These are phyloP conservation scores for Leccinum longicurvipes DNA, from an alignment of 768 basidiomycete genomes.

Conservation along the genomic window DNA sequence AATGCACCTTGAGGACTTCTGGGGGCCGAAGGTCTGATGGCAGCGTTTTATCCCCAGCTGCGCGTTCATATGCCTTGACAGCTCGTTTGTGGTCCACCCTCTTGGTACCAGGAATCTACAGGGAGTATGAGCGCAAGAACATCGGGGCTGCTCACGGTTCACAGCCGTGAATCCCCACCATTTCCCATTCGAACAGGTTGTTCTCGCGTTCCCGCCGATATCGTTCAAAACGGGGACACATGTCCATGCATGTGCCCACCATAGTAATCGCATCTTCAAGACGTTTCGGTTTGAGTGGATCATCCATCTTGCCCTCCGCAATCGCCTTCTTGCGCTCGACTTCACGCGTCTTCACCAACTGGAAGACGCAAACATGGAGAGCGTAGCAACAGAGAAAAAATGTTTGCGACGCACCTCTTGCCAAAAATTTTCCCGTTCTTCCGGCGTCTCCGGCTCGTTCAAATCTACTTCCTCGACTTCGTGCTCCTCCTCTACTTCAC, in stretches of 20 bases:
- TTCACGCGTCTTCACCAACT: conserved; percentile 76
- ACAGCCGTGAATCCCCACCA: conserved; percentile 44
- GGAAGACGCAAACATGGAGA: conserved; percentile 20
- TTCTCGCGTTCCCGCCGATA: conserved; percentile 89
- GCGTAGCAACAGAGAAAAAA: conserved; percentile 6
- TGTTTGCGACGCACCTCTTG: conserved; percentile 55
- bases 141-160: conserved; percentile 1
- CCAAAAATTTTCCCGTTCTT: conserved; percentile 67
- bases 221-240: conserved; percentile 94
- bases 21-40: conserved; percentile 94
- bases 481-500: conserved; percentile 32
- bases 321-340: conserved; percentile 71
- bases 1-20: conserved; percentile 64
- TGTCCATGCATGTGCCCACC: conserved; percentile 86
- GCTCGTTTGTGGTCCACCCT: conserved; percentile 82
- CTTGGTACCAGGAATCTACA: conserved; percentile 76
- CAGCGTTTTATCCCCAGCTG: conserved; percentile 86
- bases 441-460: conserved; percentile 51
- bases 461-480: conserved; percentile 37
- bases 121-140: conserved; percentile 33
- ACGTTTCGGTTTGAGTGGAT: conserved; percentile 72
- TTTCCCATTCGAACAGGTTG: conserved; percentile 84
- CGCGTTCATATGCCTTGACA: conserved; percentile 94
- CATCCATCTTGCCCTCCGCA: conserved; percentile 82
- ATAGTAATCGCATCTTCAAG: conserved; percentile 92